Conservation (phyloP, 106 monocot species). For the Agapanthus africanus region DNA sequence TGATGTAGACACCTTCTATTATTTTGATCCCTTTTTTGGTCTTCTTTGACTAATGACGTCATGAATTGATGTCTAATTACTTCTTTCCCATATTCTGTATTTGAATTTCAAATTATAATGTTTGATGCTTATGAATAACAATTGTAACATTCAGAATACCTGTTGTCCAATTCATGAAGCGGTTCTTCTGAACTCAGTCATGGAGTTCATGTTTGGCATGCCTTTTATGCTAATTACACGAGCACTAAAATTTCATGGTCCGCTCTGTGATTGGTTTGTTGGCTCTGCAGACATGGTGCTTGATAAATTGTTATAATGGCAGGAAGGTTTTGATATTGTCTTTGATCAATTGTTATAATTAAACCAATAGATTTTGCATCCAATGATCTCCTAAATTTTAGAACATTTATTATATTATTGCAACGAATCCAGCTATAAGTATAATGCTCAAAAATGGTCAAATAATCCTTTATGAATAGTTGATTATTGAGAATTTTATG, state of each 20-base stretch:
- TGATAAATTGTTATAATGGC: not conserved
- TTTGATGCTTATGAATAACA: too few relatives aligned
- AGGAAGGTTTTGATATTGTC: not conserved
- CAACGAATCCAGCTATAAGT: too few relatives aligned
- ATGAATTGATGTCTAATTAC: too few relatives aligned
- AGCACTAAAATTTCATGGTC: slow-evolving; percentile 20
- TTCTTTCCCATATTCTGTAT: too few relatives aligned
- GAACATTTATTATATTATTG: not conserved
- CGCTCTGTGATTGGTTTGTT: slow-evolving; percentile 3
- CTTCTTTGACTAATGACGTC: too few relatives aligned
- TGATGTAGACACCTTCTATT: too few relatives aligned
- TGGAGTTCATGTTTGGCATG: not conserved
- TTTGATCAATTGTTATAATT: not conserved
- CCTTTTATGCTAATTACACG: not conserved
- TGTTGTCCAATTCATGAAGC: not conserved
- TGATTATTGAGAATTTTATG: too few relatives aligned
- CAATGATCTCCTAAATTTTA: not conserved
- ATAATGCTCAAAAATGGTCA: too few relatives aligned
- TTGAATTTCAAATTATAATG: too few relatives aligned
- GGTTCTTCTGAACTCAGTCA: not conserved
- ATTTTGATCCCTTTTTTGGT: too few relatives aligned
- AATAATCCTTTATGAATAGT: too few relatives aligned
- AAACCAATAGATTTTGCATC: not conserved
- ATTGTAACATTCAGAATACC: too few relatives aligned
- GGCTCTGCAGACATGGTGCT: slow-evolving; percentile 20